Conservation (phyloP, 257 asterid species). For the Agastache rugosa region DNA sequence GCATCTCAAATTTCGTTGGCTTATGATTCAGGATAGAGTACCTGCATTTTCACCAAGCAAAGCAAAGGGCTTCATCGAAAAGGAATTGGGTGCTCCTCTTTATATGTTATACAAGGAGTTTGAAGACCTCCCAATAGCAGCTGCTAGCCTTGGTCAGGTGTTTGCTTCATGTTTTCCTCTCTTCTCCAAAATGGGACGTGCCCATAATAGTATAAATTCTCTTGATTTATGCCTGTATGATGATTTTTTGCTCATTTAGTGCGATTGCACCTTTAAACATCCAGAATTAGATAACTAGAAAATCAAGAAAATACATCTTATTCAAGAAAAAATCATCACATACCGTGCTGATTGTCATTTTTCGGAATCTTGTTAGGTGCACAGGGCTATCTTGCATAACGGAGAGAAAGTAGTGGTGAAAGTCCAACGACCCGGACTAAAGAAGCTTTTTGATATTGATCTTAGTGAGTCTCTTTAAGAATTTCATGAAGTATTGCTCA, state of each 20-base stretch:
- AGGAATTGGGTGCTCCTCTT: slow-evolving; percentile 86
- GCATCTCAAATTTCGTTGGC: slow-evolving; percentile 29
- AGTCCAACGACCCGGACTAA: slow-evolving; percentile 96
- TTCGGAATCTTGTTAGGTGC: slow-evolving; percentile 63
- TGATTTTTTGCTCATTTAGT: background rate
- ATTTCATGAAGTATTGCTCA: background rate
- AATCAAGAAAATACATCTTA: background rate
- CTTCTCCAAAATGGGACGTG: background rate
- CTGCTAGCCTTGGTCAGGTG: slow-evolving; percentile 99
- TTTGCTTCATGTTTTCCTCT: slow-evolving; percentile 46
- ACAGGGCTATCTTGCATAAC: slow-evolving; percentile 88
- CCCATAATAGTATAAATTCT: background rate
- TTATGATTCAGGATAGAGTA: slow-evolving; percentile 80
- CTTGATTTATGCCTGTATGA: background rate
- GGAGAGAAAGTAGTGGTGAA: slow-evolving; percentile 90
- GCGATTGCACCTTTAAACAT: background rate
- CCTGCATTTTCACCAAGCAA: slow-evolving; percentile 88
- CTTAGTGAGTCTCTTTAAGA: slow-evolving; percentile 58
- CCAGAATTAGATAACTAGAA: background rate
- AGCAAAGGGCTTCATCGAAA: slow-evolving; percentile 74
- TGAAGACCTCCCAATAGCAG: slow-evolving; percentile 95
- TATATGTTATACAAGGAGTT: slow-evolving; percentile 71
- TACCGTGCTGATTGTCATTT: slow-evolving; percentile 42
- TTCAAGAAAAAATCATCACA: slow-evolving; percentile 3
- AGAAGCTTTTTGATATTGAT: slow-evolving; percentile 91